Conservation (phyloP, 495 filamentous ascomycete species). For the Jackrogersella minutella region DNA sequence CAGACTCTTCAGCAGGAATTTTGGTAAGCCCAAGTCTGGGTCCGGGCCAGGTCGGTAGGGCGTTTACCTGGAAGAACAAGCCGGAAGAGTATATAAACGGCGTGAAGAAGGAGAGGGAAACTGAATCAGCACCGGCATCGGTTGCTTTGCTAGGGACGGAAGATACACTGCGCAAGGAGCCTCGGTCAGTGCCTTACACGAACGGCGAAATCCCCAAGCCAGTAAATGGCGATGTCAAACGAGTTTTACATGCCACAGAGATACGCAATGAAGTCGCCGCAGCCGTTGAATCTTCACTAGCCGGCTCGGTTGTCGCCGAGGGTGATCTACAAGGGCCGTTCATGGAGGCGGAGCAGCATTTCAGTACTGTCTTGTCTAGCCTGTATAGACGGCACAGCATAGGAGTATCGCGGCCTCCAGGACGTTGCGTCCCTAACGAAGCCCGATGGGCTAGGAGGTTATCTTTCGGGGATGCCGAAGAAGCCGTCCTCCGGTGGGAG, state of each 20-base stretch:
- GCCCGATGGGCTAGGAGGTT: conserved; percentile 79
- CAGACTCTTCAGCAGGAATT: conserved; percentile 45
- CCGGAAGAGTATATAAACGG: conserved; percentile 60
- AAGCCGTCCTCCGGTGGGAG: conserved; percentile 80
- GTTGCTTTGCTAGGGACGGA: conserved; percentile 14
- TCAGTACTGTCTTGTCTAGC: conserved; percentile 27
- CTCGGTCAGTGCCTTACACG: conserved; percentile 3
- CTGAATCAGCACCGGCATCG: conserved; percentile 34
- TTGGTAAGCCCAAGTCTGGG: conserved; percentile 27
- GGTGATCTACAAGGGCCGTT: conserved; percentile 52
- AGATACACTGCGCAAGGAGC: conserved; percentile 23
- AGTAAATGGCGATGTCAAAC: conserved; percentile 33
- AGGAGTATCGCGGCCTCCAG: conserved; percentile 45
- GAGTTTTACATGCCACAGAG: conserved; percentile 22
- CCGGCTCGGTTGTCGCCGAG: conserved; percentile 56
- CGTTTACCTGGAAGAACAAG: conserved; percentile 66
- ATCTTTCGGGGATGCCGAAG: conserved; percentile 89
- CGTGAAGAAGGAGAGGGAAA: conserved; percentile 45
- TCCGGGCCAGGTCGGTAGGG: conserved; percentile 46
- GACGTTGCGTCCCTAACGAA: conserved; percentile 55
- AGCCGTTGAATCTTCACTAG: conserved; percentile 46
- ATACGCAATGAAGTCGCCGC: conserved; percentile 32
- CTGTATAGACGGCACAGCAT: conserved; percentile 61
- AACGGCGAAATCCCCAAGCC: conserved; percentile 29
- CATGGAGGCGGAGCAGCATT: conserved; percentile 47